Conservation (phyloP, 2,329 filamentous ascomycete genomes). For the Cercospora sesami region DNA sequence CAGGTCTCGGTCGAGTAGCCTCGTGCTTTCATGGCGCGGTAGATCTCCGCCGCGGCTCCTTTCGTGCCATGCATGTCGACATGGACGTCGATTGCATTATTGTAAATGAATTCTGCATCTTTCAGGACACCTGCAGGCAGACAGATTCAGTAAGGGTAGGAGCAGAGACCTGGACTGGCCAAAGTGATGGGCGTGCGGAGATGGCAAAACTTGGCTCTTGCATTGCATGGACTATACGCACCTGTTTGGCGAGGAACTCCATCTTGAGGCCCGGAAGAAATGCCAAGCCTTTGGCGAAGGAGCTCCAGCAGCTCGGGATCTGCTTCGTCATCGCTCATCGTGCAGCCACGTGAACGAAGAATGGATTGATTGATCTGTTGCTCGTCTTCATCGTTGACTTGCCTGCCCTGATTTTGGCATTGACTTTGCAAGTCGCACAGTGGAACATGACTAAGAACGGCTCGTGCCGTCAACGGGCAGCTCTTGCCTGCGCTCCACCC, state of each 20-base stretch:
- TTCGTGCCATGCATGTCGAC: slow-evolving; percentile 82
- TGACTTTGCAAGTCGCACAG: neutral
- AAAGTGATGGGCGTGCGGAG: neutral
- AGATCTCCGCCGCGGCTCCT: slow-evolving; percentile 75
- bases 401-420: slow-evolving; percentile 4
- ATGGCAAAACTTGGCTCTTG: neutral
- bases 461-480: slow-evolving; percentile 4
- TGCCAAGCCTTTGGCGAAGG: slow-evolving; percentile 73
- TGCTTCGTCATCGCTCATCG: slow-evolving; percentile 90
- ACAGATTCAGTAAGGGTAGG: neutral
- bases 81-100: slow-evolving; percentile 91
- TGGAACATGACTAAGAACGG: neutral
- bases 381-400: neutral
- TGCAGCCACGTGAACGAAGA: slow-evolving; percentile 9
- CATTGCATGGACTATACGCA: slow-evolving; percentile 21
- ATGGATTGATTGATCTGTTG: neutral
- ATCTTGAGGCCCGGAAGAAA: slow-evolving; percentile 28
- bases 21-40: slow-evolving; percentile 78
- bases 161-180: neutral
- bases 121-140: slow-evolving; percentile 74
- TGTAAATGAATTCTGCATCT: slow-evolving; percentile 80
- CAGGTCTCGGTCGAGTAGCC: slow-evolving; percentile 81
- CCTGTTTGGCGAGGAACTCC: slow-evolving; percentile 37
- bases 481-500: neutral
- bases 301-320: slow-evolving; percentile 86